Base-by-base conservation (phyloP, 306 rosid genomes). In the Quercus engelmannii region DNA sequence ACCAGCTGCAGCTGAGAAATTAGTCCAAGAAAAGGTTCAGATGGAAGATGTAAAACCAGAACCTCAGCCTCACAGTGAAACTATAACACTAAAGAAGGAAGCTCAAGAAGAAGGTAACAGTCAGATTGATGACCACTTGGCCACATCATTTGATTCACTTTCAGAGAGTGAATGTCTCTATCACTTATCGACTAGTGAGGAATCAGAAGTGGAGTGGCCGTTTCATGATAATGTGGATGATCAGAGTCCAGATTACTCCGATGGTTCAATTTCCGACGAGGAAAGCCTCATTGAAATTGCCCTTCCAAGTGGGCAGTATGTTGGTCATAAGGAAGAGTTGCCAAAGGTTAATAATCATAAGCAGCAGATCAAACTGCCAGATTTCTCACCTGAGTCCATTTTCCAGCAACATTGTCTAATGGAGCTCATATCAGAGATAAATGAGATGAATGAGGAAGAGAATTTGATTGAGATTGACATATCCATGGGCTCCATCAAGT, bases 401-500 rank as follows among this genome's bases (percentile, higher is more conserved):
- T 83, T 89, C 76, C 71, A 52, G 28, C 90, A 83, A 49, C 82
- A 75, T 41, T 81, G 78, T 72, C 80, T 87, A 1, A 81, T 87
- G 90, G 98, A 95, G 78, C 78, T 95, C 55, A 82, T 93, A 23
- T 86, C 97, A 62, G 99, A 92, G 71, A 88, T 89, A 31, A 91
- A 88, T 72, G 92, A 93, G 35, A 86, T 89, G 85, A 89, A 74
- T 77, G 99, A 94, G 76, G 99, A 95, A 82, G 99, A 95, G 41
- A 95, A 95, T 59, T 80, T 95, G 73, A 90, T 95, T 31, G 99
- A 95, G 92, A 95, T 95, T 58, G 99, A 95, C 88, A 84, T 95
- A 49, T 89, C 99, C 67, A 88, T 95, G 90, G 99, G 98, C 38
- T 95, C 98, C 75, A 95, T 95, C 85, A 92, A 92, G 90, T 92